phyloP scores from a whole-genome alignment of 2,329 filamentous ascomycete species.

The Xylariaceae sp. region DNA sequence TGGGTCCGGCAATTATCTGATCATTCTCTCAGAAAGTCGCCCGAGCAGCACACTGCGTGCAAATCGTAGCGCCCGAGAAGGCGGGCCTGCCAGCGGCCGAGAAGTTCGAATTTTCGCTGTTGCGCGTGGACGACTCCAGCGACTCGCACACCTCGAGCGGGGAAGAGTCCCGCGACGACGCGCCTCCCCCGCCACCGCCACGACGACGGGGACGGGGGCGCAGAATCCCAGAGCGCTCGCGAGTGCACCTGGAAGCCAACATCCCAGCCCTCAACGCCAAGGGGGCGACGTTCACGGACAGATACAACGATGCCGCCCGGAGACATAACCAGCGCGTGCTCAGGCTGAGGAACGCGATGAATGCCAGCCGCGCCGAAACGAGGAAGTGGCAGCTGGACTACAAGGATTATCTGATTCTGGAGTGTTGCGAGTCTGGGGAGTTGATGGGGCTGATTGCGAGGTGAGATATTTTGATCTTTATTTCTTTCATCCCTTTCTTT shows the following conservation, averaged over 20 bases:
- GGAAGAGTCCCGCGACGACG: slow-evolving; percentile 9
- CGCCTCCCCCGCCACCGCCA: background rate
- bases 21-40: too few species aligned
- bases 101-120: background rate
- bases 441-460: slow-evolving; percentile 8
- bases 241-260: too few species aligned
- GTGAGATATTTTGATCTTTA: slow-evolving; percentile 2
- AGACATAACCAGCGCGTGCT: too few species aligned
- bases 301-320: too few species aligned
- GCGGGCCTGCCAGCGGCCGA: slow-evolving; percentile 1
- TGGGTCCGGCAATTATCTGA: too few species aligned
- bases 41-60: slow-evolving; percentile 18
- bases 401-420: slow-evolving; percentile 15
- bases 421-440: slow-evolving; percentile 17
- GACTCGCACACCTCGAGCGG: slow-evolving; percentile 8
- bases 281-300: too few species aligned
- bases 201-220: background rate
- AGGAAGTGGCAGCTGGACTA: background rate
- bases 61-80: slow-evolving; percentile 7
- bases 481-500: background rate
- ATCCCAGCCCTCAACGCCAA: too few species aligned
- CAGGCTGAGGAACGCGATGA: too few species aligned
- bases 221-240: background rate
- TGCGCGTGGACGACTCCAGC: slow-evolving; percentile 17
- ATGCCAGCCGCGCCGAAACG: too few species aligned